phyloP scores from a whole-genome alignment of 2,329 filamentous ascomycete species.

The Penicillium digitatum region DNA sequence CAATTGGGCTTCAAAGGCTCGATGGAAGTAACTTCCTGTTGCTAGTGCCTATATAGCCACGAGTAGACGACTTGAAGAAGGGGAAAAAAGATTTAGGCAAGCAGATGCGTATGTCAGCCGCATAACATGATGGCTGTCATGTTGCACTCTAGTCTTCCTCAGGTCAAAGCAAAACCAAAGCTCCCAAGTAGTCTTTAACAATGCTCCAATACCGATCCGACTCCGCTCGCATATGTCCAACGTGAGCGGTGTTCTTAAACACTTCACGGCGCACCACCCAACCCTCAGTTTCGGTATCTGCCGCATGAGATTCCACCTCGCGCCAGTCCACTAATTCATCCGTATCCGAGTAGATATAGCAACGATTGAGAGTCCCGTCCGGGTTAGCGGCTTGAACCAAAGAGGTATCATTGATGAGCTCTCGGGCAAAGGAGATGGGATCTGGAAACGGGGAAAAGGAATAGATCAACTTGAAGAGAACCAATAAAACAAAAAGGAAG shows the following conservation, averaged over 20 bases:
- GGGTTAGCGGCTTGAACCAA: slow-evolving; percentile 16
- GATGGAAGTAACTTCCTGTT: neutral
- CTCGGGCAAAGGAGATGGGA: slow-evolving; percentile 27
- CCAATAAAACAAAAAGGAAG: slow-evolving; percentile 25
- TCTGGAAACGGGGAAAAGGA: slow-evolving; percentile 21
- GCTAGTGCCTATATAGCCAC: neutral
- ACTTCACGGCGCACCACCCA: slow-evolving; percentile 35
- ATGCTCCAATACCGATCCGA: slow-evolving; percentile 41
- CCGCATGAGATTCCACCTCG: slow-evolving; percentile 39
- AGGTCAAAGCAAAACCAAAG: neutral
- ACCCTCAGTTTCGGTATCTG: slow-evolving; percentile 29
- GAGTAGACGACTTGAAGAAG: neutral
- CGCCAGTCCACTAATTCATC: slow-evolving; percentile 37
- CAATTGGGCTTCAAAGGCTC: neutral
- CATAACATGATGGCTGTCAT: neutral
- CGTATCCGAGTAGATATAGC: slow-evolving; percentile 41
- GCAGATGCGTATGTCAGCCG: neutral
- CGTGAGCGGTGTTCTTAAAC: slow-evolving; percentile 39
- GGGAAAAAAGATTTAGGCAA: neutral
- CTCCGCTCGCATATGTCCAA: slow-evolving; percentile 39
- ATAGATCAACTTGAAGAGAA: slow-evolving; percentile 18
- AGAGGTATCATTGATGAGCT: slow-evolving; percentile 31
- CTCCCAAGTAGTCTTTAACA: slow-evolving; percentile 26
- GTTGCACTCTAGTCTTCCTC: neutral
- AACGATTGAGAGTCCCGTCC: slow-evolving; percentile 21